A percentile compares a stretch with the other conserved stretches of the same genome.
These are phyloP conservation scores for Craspedostauros australis DNA, from an alignment of 108 stramenopile species.

Conservation along the genomic window DNA sequence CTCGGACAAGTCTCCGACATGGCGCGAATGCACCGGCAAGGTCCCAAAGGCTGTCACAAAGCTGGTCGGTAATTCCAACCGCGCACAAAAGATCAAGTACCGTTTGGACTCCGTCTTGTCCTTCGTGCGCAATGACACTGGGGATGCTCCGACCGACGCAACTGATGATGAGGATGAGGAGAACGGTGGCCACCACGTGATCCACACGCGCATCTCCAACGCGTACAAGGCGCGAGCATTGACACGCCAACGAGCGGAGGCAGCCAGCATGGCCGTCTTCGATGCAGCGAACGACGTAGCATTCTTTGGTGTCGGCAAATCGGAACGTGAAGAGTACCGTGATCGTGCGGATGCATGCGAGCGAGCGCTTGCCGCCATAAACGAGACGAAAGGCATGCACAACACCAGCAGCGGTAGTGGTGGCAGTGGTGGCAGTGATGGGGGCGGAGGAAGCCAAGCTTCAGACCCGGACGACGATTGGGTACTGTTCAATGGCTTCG, in stretches of 20 bases:
- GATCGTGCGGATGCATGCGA: conserved; percentile 10
- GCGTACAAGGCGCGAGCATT: conserved; percentile 32
- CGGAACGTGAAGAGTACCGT: neutral
- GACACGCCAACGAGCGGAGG: conserved; percentile 22
- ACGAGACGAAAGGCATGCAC: neutral
- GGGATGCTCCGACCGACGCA: no score
- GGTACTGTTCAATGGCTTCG: conserved; percentile 79
- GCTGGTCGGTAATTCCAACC: conserved; percentile 7
- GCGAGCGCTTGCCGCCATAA: conserved; percentile 1
- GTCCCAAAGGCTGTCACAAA: conserved; percentile 33
- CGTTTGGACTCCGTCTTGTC: conserved; percentile 58
- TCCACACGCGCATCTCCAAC: conserved; percentile 50
- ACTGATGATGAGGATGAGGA: conserved; percentile 15
- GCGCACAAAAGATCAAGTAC: conserved; percentile 35
- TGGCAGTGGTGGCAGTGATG: no score
- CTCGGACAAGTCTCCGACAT: no score
- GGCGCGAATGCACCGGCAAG: no score
- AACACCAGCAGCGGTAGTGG: neutral
- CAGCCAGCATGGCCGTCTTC: conserved; percentile 1
- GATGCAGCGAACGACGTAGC: neutral
- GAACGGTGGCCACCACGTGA: conserved; percentile 55
- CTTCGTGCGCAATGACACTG: conserved; percentile 31
- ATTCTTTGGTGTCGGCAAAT: no score
- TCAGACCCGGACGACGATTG: conserved; percentile 35
- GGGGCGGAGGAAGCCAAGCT: no score